Conservation (phyloP, 768 basidiomycete species). For the Calvatia gigantea region DNA sequence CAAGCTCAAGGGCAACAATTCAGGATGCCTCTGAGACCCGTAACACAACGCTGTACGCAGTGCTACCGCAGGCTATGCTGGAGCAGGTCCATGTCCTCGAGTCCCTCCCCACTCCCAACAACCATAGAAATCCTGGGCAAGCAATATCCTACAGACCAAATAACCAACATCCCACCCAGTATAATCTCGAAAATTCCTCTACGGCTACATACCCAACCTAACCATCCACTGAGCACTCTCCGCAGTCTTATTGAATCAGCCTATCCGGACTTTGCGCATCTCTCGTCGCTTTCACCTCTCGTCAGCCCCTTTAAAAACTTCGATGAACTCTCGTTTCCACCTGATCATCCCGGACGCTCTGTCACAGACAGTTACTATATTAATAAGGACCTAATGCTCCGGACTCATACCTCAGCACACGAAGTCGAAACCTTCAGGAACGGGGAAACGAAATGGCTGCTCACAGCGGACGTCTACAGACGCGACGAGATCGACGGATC, state of each 20-base stretch:
- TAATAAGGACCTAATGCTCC: conserved; percentile 86
- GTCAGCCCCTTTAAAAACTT: conserved; percentile 93
- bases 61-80: background rate
- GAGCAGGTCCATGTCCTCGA: conserved; percentile 4
- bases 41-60: background rate
- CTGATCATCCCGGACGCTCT: conserved; percentile 90
- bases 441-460: conserved; percentile 80
- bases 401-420: conserved; percentile 98
- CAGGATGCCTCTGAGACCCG: background rate
- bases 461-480: conserved; percentile 96
- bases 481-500: conserved; percentile 97
- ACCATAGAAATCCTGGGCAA: conserved; percentile 54
- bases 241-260: conserved; percentile 82
- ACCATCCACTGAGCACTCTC: conserved; percentile 86
- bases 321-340: conserved; percentile 92
- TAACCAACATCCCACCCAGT: conserved; percentile 82
- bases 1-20: background rate
- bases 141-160: conserved; percentile 70
- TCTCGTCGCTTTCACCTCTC: conserved; percentile 80
- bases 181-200: conserved; percentile 80
- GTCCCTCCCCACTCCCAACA: background rate
- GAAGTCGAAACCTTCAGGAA: conserved; percentile 87
- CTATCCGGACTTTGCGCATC: conserved; percentile 68
- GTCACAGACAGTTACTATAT: conserved; percentile 95
- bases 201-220: conserved; percentile 68